phyloP scores from a whole-genome alignment of 495 filamentous ascomycete species.

The Amphirosellinia nigrospora region DNA sequence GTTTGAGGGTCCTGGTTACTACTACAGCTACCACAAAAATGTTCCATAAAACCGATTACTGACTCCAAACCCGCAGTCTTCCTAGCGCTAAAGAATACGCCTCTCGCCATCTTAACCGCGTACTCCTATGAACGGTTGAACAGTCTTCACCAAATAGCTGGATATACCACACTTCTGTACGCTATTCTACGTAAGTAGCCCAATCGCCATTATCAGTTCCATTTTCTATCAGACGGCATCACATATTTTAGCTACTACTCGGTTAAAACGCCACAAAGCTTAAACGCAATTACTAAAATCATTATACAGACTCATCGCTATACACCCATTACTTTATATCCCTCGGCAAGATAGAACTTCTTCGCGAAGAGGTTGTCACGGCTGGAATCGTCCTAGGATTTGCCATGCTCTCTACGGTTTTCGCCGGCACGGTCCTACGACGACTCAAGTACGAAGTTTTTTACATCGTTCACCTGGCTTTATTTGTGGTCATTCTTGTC shows the following conservation, averaged over 20 bases:
- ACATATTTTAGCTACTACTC: neutral
- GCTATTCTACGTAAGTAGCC: constrained; percentile 44
- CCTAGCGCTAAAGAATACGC: constrained; percentile 65
- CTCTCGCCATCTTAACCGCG: constrained; percentile 60
- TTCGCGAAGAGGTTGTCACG: constrained; percentile 49
- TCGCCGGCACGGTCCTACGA: constrained; percentile 49
- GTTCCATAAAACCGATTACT: neutral
- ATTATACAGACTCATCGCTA: constrained; percentile 40
- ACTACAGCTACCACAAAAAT: neutral
- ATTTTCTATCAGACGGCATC: neutral
- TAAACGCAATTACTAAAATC: neutral
- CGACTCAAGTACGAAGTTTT: constrained; percentile 63
- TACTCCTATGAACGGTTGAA: constrained; percentile 68
- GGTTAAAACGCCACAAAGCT: neutral
- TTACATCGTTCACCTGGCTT: constrained; percentile 59
- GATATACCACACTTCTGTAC: constrained; percentile 57
- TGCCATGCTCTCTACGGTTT: constrained; percentile 47
- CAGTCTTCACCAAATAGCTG: constrained; percentile 62
- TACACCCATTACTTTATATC: constrained; percentile 50
- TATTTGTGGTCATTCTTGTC: constrained; percentile 58
- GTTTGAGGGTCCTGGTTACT: neutral
- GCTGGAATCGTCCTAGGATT: constrained; percentile 57
- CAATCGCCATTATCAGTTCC: neutral
- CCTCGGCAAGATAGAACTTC: constrained; percentile 31
- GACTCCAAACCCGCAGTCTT: constrained; percentile 47